Base-by-base conservation (phyloP, 2,329 filamentous ascomycete species). In the Apiospora hydei region DNA sequence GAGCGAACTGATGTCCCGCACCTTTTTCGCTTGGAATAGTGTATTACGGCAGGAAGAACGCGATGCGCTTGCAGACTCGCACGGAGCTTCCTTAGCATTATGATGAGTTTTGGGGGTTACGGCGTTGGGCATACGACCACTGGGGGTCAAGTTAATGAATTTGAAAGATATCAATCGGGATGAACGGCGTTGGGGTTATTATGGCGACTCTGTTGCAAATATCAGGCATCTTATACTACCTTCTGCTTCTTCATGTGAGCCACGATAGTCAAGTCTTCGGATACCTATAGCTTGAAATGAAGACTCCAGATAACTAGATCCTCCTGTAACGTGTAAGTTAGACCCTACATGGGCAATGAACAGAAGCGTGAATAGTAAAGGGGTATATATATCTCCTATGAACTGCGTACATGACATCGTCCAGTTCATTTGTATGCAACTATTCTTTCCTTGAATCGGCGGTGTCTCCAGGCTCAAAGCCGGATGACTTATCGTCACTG, bases 11-110 rank as follows among this genome's bases (percentile, higher is more conserved):
- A 71, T 73, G 70, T 69, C 70, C 11, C 69, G 68, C 13, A 73
- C 70, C 7, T 73, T 73, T 43, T 73, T 73, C 43, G 72, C 70
- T 10, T 73, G 72, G 72, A 73, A 73, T 34, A 46, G 38, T 34
- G 30, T 57, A 26, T 34, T 68, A 30, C 24, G 66, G 8, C 66
- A 68, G 16, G 44, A 47, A 68, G 66, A 68, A 21, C 66, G 44
- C 3, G 41, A 18, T 46, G 66, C 66, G 8, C 57, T n/a, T 41
- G 57, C 57, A 41, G 16, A 21, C 16, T n/a, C 53, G 16, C 53
- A 18, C 4, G 57, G 34, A 4, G 10, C 57, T 64, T 64, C 57
- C 21, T n/a, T 64, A 34, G 34, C 57, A n/a, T n/a, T 64, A 14
- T 64, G 57, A 64, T 61, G 53, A 38, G 11, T 21, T 14, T 64